Percentiles rank a stretch among this genome's conserved stretches.
Evolutionary conservation across 345 rosid species (phyloP).

Genomic region (Populus davidiana): DNA sequence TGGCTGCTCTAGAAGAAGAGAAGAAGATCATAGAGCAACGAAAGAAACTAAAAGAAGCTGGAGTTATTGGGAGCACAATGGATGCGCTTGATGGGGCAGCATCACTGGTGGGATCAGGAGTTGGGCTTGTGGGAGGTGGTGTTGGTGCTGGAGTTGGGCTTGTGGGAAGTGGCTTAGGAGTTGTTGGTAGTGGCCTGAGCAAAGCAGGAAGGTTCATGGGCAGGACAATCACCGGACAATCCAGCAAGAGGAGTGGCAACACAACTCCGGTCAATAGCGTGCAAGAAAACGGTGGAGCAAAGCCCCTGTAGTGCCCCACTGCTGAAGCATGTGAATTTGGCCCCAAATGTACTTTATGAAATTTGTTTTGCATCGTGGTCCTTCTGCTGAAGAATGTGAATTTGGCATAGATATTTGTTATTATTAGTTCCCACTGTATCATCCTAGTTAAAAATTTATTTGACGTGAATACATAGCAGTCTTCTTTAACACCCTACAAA

Average conservation of each 20-base stretch:
- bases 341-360: neutral
- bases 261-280: constrained; percentile 65
- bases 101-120: constrained; percentile 50
- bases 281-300: constrained; percentile 65
- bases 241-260: constrained; percentile 70
- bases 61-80: constrained; percentile 92
- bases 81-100: constrained; percentile 78
- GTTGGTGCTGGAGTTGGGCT: constrained; percentile 69
- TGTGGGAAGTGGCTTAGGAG: constrained; percentile 70
- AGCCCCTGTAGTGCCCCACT: constrained; percentile 30
- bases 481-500: constrained; percentile 6
- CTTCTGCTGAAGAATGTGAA: neutral
- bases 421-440: constrained; percentile 2
- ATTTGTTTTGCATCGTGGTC: neutral
- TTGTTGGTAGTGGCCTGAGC: constrained; percentile 74
- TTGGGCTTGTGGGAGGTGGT: constrained; percentile 66
- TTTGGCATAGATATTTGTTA: constrained; percentile 1
- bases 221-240: constrained; percentile 70
- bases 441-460: neutral
- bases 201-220: constrained; percentile 89
- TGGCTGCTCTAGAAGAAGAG: constrained; percentile 80
- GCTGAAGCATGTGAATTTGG: constrained; percentile 9
- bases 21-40: constrained; percentile 76
- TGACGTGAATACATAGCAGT: neutral
- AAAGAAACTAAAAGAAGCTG: constrained; percentile 82